phyloP scores from a whole-genome alignment of 1,139 yeast genomes.

The Taphrina wiesneri region DNA sequence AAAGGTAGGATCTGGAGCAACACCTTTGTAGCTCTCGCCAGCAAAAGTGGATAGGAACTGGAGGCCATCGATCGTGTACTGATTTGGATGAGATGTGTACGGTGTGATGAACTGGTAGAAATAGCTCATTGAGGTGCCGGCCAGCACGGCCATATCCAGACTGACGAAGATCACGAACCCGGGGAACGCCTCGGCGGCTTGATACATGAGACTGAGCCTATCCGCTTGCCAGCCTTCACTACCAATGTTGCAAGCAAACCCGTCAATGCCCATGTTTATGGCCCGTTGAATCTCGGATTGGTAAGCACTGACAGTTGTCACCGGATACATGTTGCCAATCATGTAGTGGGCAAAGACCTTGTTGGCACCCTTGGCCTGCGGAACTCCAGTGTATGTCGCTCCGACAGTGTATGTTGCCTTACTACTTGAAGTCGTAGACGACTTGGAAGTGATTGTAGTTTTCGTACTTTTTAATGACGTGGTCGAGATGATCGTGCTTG shows the following conservation, averaged over 20 bases:
- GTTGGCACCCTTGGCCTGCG: constrained; percentile 13
- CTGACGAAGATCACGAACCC: constrained; percentile 32
- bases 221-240: constrained; percentile 32
- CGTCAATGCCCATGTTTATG: constrained; percentile 34
- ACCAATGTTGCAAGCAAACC: constrained; percentile 37
- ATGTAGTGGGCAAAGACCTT: constrained; percentile 38
- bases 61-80: constrained; percentile 25
- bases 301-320: not conserved
- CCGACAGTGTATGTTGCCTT: not conserved
- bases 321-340: constrained; percentile 31
- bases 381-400: constrained; percentile 12
- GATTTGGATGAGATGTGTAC: constrained; percentile 24
- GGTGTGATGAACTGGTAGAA: constrained; percentile 13
- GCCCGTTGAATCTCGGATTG: constrained; percentile 32
- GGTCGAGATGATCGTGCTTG: no score
- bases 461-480: not conserved
- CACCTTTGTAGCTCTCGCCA: constrained; percentile 30
- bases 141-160: constrained; percentile 34
- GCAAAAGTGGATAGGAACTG: constrained; percentile 35
- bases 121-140: not conserved
- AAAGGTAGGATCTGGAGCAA: not conserved
- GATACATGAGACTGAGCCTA: constrained; percentile 26
- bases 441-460: not conserved
- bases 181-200: constrained; percentile 30
- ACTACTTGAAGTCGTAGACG: no score